Evolutionary conservation across 352 stramenopile species (phyloP), one percentile per base, ranked within the genome.

Genomic region (Phytopythium delawarense): DNA sequence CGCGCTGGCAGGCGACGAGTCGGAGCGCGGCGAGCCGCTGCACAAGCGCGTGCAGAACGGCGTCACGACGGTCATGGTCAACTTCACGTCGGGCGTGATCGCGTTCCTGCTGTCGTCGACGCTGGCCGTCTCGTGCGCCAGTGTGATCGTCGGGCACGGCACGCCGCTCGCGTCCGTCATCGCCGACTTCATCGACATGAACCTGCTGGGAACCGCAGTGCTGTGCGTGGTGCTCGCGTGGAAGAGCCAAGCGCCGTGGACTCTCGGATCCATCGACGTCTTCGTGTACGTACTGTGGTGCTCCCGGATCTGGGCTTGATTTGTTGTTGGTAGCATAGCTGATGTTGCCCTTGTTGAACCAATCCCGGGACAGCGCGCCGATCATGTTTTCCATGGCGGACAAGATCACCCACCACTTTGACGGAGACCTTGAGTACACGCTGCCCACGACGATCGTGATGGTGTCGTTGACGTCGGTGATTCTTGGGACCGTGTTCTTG

Each of bases 101-200:
- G 85, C 82, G 0, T 94, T 92, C 51, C 32, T 94, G 54, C 67
- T 94, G 15, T 89, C 82, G 11, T 92, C 85, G 0, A 94, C 85
- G 28, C 65, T 94, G 4, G 84, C 85, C 0, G 85, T 94, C 7
- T 94, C 85, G 6, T 91, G 81, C 62, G 85, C 82, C 25, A 92
- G 82, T 66, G 85, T 94, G 20, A 49, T 92, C 2, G 85, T 94
- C 11, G 85, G 85, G 7, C 81, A 90, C 40, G 78, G 66, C 11
- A 87, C 79, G 35, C 81, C 80, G 20, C 65, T 94, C 6, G 56
- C 76, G 13, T 66, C 69, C 1, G 80, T 88, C 57, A 83, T 92
- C 51, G 82, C 85, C 4, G 78, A 87, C 32, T 90, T 90, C 35
- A 94, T 94, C 49, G 85, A 94, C 72, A 92, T 92, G 70, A 91